A percentile compares a stretch with the other conserved stretches of the same genome.
Evolutionary conservation across 2,329 filamentous ascomycete species (phyloP).

Genomic region (Fusarium sp.): DNA sequence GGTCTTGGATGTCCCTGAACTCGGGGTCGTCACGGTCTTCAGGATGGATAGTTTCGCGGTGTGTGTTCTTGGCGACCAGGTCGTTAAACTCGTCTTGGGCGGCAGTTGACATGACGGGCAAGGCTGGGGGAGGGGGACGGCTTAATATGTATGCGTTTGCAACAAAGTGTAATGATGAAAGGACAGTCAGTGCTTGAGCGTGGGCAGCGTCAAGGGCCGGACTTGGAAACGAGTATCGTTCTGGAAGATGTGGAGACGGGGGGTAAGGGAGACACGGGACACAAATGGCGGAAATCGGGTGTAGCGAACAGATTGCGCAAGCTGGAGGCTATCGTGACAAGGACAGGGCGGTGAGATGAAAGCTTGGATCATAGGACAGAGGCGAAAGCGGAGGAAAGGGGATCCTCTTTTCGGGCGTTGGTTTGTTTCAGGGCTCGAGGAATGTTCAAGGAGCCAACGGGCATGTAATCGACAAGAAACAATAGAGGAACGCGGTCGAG

Average conservation of each 20-base stretch:
- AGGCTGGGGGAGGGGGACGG: slow-evolving; percentile 20
- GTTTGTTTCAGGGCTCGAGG: slow-evolving; percentile 42
- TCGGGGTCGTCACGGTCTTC: slow-evolving; percentile 67
- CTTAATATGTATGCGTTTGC: slow-evolving; percentile 46
- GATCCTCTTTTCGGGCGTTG: slow-evolving; percentile 36
- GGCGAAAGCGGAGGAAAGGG: slow-evolving; percentile 35
- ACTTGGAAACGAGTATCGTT: slow-evolving; percentile 46
- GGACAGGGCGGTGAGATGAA: slow-evolving; percentile 40
- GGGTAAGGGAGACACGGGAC: slow-evolving; percentile 37
- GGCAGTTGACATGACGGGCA: slow-evolving; percentile 65
- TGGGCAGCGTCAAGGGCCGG: slow-evolving; percentile 28
- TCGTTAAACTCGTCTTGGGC: slow-evolving; percentile 75
- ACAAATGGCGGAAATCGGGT: slow-evolving; percentile 44
- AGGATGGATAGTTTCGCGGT: slow-evolving; percentile 61
- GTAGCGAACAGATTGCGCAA: slow-evolving; percentile 20
- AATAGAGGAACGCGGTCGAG: slow-evolving; percentile 33
- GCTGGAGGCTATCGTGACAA: slow-evolving; percentile 25
- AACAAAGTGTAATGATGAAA: slow-evolving; percentile 29
- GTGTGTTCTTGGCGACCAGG: slow-evolving; percentile 67
- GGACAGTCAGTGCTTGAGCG: slow-evolving; percentile 40
- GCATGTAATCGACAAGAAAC: slow-evolving; percentile 26
- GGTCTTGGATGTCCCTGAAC: slow-evolving; percentile 61
- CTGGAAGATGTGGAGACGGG: slow-evolving; percentile 51
- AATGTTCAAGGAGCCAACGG: slow-evolving; percentile 20
- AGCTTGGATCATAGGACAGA: slow-evolving; percentile 40